Base-by-base conservation (phyloP, 108 stramenopile species). In the Hondaea fermentalgiana region DNA sequence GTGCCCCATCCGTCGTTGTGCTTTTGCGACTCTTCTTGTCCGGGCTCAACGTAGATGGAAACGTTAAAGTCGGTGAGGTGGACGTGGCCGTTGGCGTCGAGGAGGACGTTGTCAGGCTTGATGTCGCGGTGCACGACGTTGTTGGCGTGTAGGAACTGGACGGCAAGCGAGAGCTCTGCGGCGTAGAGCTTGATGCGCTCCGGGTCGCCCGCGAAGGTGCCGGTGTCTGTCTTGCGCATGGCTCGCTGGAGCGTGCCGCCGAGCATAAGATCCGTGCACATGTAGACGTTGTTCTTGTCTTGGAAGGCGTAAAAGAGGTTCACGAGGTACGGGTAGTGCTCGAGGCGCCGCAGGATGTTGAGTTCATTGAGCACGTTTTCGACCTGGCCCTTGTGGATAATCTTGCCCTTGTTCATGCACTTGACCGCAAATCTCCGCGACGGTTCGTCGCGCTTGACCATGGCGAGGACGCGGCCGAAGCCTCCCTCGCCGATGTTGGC, bases 311-410 rank as follows among this genome's bases (percentile, higher is more conserved):
- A 83, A 23, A 83, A 83, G 49, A 83, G 51, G 76, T 83, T 83
- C 0, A 83, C 76, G 25, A 83, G 76, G 76, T 83, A 83, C 51
- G 76, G 76, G 76, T 83, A 83, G 76, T 83, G 76, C n/a, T 83
- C 76, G 25, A 83, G 6, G n/a, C 76, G 45, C 16, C 23, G 76
- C 76, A 83, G 28, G 76, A 83, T 83, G n/a, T 53, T 53, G 25
- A 83, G 51, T 45, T 83, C 76, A 4, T 83, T 83, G 49, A 83
- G 45, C 49, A 47, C 45, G 51, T 83, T 83, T 1, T 83, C 76
- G 17, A 83, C 76, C 76, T 83, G 76, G 19, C 23, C 23, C 49
- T 45, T 47, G 76, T 83, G 76, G 25, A 83, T 47, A 12, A 83
- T 53, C 51, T 83, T 83, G 76, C 19, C 76, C 76, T 83, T 83